These are phyloP conservation scores for Paratrypanosoma confusum DNA, from an alignment of 208 protist species.

Conservation along the genomic window DNA sequence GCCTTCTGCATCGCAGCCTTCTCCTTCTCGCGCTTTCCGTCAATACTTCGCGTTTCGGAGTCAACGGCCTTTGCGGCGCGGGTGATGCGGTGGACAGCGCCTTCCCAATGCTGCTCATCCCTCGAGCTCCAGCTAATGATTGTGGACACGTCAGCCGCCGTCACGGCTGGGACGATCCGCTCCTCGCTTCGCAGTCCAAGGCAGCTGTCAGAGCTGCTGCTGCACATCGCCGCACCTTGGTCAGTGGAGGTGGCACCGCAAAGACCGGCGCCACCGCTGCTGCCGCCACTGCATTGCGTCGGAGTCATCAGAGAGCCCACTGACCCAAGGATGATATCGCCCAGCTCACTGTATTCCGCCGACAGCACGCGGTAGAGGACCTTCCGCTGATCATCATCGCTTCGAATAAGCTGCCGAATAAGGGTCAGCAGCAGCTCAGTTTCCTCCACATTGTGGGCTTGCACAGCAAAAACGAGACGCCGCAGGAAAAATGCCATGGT, in stretches of 20 bases:
- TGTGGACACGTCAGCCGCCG: no score
- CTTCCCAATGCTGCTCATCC: constrained; percentile 11
- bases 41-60: neutral
- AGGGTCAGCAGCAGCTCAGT: constrained; percentile 44
- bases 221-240: no score
- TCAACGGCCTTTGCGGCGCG: constrained; percentile 4
- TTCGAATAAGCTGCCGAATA: constrained; percentile 30
- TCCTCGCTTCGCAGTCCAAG: no score
- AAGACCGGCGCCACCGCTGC: no score
- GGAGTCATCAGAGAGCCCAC: neutral
- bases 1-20: constrained; percentile 4
- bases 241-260: no score
- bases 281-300: neutral
- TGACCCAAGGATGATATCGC: constrained; percentile 28
- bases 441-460: constrained; percentile 50
- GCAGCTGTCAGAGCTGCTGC: no score
- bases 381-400: constrained; percentile 27
- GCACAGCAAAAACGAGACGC: constrained; percentile 17
- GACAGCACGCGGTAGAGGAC: constrained; percentile 38
- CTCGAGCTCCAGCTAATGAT: constrained; percentile 42
- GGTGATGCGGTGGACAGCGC: constrained; percentile 7
- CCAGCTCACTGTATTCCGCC: constrained; percentile 17
- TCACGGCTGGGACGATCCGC: no score
- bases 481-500: constrained; percentile 45
- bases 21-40: constrained; percentile 7